phyloP scores from a whole-genome alignment of 306 rosid genomes.

The Phaseolus lunatus region DNA sequence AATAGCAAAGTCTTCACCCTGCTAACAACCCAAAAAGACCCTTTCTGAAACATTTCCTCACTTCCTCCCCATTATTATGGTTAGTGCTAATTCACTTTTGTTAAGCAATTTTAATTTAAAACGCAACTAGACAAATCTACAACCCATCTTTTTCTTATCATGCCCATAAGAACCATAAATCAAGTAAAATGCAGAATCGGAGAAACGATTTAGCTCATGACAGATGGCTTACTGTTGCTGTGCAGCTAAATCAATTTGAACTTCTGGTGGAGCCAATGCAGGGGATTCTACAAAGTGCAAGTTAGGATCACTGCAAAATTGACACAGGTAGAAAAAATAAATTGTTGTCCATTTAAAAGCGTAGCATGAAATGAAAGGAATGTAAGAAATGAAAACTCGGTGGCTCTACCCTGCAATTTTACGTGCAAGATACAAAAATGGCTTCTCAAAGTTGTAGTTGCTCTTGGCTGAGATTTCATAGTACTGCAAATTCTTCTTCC shows the following conservation, averaged over 20 bases:
- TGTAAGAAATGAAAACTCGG: background rate
- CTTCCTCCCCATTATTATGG: background rate
- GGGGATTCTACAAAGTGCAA: slow-evolving; percentile 91
- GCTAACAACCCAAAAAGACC: no score
- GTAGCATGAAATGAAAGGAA: background rate
- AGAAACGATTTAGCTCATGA: background rate
- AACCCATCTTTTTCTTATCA: background rate
- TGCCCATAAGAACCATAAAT: background rate
- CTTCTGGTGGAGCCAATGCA: slow-evolving; percentile 91
- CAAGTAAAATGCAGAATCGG: background rate
- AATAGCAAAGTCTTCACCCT: no score
- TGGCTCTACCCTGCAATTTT: slow-evolving; percentile 74
- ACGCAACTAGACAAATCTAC: background rate
- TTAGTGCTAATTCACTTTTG: background rate
- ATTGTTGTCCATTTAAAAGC: background rate
- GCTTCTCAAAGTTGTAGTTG: slow-evolving; percentile 81
- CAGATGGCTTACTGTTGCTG: slow-evolving; percentile 67
- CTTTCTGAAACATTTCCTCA: background rate
- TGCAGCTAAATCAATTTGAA: slow-evolving; percentile 74
- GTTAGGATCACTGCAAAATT: slow-evolving; percentile 70
- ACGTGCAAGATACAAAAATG: slow-evolving; percentile 82
- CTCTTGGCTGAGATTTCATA: slow-evolving; percentile 90
- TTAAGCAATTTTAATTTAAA: background rate
- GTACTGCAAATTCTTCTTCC: slow-evolving; percentile 84
- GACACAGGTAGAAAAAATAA: background rate